Evolutionary conservation across 129 eudicot species (phyloP), one percentile per base, ranked within the genome.

Genomic region (Cynara cardunculus): DNA sequence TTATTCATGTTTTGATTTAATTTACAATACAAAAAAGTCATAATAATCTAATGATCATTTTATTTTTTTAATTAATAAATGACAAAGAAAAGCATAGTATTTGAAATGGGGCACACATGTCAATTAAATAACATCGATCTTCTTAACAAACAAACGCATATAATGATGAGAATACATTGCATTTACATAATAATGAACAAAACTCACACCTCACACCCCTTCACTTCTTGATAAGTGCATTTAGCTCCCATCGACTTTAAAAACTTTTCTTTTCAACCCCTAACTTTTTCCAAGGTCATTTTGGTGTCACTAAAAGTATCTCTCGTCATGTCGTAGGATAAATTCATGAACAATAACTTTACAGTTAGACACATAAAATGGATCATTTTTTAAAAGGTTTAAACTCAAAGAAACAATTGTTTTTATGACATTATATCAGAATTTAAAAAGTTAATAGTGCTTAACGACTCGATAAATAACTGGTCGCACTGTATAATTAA

Each of bases 121-220:
- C 26, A 77, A 77, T 64, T 37, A 16, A 77, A 77, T 34, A 77
- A 7, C 4, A 21, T 56, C n/a, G 44, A 65, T 61, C 37, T 39
- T 6, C 72, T 32, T 37, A 77, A 66, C 81, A 77, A 77, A 77
- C 74, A 10, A 77, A 37, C 31, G 81, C 74, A 34, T 22, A 39
- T 19, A 19, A 78, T 41, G 64, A 78, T 78, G 26, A 25, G 27
- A 26, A 25, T 9, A 73, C 74, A 21, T n/a, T 27, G 19, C 44
- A 26, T 22, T 25, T 77, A 64, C 81, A 74, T 25, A 78, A 39
- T 19, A 21, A 21, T 37, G 34, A 67, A 27, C 74, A 68, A 25
- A 44, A 68, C 10, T 26, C 49, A 67, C 39, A 39, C 12, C 0
- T 41, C 9, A 67, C 10, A 22, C 70, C 74, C 39, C 75, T 41